phyloP scores from a whole-genome alignment of 257 asterid species.

The Penstemon eatonii region DNA sequence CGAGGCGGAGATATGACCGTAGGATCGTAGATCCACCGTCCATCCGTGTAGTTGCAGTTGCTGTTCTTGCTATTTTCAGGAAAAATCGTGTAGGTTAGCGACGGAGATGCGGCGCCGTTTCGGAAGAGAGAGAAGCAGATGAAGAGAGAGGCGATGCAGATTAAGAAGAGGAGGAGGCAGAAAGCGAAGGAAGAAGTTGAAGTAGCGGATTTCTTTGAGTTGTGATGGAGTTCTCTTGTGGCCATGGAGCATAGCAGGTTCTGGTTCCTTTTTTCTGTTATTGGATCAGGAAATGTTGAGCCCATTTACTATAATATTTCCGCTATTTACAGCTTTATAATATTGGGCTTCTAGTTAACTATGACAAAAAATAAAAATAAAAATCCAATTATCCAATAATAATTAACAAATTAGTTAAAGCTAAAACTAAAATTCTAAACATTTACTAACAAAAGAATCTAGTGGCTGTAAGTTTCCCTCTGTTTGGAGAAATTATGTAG shows the following conservation, averaged over 20 bases:
- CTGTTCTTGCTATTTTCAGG: constrained; percentile 14
- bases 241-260: constrained; percentile 47
- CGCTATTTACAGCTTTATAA: no score
- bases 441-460: no score
- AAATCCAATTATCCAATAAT: no score
- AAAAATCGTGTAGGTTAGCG: constrained; percentile 30
- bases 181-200: constrained; percentile 36
- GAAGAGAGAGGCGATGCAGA: constrained; percentile 55
- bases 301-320: no score
- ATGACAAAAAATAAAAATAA: no score
- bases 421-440: no score
- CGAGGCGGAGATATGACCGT: constrained; percentile 56
- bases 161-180: constrained; percentile 48
- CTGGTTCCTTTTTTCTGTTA: no score
- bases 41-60: constrained; percentile 64
- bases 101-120: constrained; percentile 33
- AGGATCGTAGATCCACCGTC: constrained; percentile 78
- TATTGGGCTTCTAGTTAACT: no score
- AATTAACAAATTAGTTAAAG: no score
- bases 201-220: constrained; percentile 42
- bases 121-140: constrained; percentile 62
- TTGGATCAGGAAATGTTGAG: no score
- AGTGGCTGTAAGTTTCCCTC: no score
- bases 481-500: no score
- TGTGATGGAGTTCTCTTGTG: constrained; percentile 38